Evolutionary conservation across 768 basidiomycete species (phyloP).

Genomic region (Leccinellum rugosiceps): DNA sequence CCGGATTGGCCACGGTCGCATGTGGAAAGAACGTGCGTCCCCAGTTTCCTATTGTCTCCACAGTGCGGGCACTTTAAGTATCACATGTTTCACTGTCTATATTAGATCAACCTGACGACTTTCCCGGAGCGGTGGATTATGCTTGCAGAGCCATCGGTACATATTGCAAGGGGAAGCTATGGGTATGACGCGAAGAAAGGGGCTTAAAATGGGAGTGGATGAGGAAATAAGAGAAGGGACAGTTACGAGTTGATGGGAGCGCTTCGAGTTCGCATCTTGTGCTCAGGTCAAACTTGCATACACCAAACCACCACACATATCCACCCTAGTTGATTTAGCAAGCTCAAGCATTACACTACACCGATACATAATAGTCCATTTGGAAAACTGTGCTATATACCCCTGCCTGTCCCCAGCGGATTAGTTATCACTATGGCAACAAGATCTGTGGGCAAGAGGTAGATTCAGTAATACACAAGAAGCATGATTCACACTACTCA

Average conservation of each 20-base stretch:
- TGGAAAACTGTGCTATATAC: neutral
- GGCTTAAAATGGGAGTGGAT: neutral
- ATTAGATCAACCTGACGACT: neutral
- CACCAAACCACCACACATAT: neutral
- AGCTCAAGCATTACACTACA: neutral
- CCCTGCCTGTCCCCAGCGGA: neutral
- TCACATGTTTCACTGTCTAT: too few species aligned
- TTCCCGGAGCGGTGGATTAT: too few species aligned
- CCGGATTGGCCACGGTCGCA: neutral
- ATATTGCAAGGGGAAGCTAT: neutral
- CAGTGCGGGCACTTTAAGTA: neutral
- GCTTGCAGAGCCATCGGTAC: neutral
- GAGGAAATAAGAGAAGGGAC: too few species aligned
- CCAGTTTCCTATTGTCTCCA: neutral
- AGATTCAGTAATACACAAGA: neutral
- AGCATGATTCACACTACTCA: conserved; percentile 44
- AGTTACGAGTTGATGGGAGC: neutral
- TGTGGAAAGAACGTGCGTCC: neutral
- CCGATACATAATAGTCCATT: neutral
- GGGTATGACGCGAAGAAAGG: neutral
- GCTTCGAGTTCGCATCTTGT: neutral
- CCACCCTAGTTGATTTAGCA: neutral
- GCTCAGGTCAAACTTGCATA: neutral
- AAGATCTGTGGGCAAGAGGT: conserved; percentile 14
- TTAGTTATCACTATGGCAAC: conserved; percentile 17